A percentile compares a stretch with the other conserved stretches of the same genome.
phyloP scores from a whole-genome alignment of 2,329 filamentous ascomycete species.

The Colletotrichum plurivorum region DNA sequence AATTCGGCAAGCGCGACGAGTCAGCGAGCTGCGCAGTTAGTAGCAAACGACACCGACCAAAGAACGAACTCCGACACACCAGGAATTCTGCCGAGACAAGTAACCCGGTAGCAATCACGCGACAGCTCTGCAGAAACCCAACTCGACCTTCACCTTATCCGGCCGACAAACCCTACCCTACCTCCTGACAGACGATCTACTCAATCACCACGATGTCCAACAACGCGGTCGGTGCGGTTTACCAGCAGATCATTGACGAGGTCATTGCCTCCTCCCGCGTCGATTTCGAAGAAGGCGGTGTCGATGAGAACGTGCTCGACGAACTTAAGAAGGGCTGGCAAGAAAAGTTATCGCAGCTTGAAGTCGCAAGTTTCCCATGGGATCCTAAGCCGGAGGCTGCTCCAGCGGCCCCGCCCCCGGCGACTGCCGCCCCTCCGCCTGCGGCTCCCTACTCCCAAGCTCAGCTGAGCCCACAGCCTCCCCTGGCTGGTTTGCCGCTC shows the following conservation, averaged over 20 bases:
- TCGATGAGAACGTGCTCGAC: constrained; percentile 88
- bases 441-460: constrained; percentile 50
- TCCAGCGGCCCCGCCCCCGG: constrained; percentile 53
- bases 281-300: constrained; percentile 97
- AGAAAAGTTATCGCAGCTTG: constrained; percentile 86
- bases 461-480: constrained; percentile 52
- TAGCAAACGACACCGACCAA: constrained; percentile 2
- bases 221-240: constrained; percentile 79
- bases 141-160: not conserved
- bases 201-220: constrained; percentile 68
- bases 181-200: not conserved
- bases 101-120: not conserved
- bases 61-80: not conserved
- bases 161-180: not conserved
- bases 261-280: constrained; percentile 93
- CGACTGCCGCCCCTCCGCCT: constrained; percentile 43
- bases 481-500: constrained; percentile 47
- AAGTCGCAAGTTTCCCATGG: constrained; percentile 94
- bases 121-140: too few species aligned
- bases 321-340: constrained; percentile 94
- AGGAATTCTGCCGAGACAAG: not conserved
- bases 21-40: not conserved
- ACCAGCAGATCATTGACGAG: constrained; percentile 83
- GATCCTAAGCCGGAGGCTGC: constrained; percentile 79
- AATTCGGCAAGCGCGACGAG: constrained; percentile 9